These are phyloP conservation scores for Gaeumannomyces tritici DNA, from an alignment of 2,329 filamentous ascomycete genomes.

Conservation along the genomic window DNA sequence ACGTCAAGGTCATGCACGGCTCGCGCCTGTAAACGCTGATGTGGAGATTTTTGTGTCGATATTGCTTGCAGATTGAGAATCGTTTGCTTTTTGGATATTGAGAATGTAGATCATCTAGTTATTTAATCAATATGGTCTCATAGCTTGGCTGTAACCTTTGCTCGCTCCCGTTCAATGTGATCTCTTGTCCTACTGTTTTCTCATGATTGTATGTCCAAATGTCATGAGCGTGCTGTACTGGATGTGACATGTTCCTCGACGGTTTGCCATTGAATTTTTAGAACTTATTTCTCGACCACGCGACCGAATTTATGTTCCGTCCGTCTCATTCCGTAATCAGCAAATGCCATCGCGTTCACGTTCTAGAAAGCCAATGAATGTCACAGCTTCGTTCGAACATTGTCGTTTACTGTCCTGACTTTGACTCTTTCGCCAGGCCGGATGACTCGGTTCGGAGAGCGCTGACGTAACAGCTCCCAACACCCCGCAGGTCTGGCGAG, in stretches of 20 bases:
- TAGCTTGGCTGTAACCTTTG: neutral
- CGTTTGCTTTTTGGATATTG: neutral
- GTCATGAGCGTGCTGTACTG: too few species aligned
- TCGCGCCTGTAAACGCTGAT: constrained; percentile 46
- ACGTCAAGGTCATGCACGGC: constrained; percentile 96
- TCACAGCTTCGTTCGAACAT: neutral
- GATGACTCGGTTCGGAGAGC: neutral
- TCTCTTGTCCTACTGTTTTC: too few species aligned
- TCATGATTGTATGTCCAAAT: too few species aligned
- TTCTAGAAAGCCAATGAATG: too few species aligned
- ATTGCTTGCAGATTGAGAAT: neutral
- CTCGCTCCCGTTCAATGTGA: neutral
- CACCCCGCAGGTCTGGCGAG: neutral
- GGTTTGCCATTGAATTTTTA: too few species aligned
- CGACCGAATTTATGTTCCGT: too few species aligned
- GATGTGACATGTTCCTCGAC: too few species aligned
- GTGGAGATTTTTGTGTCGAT: neutral
- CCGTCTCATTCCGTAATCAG: too few species aligned
- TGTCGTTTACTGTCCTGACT: neutral
- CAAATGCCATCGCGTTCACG: too few species aligned
- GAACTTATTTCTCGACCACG: too few species aligned
- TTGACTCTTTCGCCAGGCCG: neutral
- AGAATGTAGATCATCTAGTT: neutral
- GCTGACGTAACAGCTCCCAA: neutral
- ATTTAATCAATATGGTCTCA: neutral